Evolutionary conservation across 2,329 filamentous ascomycete genomes (phyloP).

Genomic region (Sporothrix brunneoviolacea): DNA sequence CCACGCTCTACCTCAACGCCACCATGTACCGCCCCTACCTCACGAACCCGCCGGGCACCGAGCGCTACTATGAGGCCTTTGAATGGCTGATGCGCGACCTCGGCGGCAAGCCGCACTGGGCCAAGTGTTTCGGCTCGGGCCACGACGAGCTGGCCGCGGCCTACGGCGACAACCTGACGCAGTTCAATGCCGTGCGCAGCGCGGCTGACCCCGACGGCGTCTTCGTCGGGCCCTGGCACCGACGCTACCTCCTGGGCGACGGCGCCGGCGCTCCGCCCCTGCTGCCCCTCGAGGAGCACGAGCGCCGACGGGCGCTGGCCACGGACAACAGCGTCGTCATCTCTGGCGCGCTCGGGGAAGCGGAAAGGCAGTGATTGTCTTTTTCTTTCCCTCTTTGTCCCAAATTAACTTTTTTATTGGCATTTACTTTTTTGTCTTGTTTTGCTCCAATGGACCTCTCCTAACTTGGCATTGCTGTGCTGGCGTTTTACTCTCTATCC

Average conservation of each 20-base stretch:
- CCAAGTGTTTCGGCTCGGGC: slow-evolving; percentile 64
- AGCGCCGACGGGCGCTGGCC: slow-evolving; percentile 16
- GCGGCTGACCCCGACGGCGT: slow-evolving; percentile 67
- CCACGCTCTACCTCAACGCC: slow-evolving; percentile 73
- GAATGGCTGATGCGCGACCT: slow-evolving; percentile 76
- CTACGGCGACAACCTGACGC: slow-evolving; percentile 55
- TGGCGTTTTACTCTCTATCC: not conserved
- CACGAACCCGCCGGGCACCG: slow-evolving; percentile 60
- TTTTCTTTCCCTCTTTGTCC: not conserved
- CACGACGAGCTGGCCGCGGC: slow-evolving; percentile 49
- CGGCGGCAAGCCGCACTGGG: slow-evolving; percentile 71
- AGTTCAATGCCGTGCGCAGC: slow-evolving; percentile 57
- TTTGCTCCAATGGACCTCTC: not conserved
- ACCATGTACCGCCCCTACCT: slow-evolving; percentile 71
- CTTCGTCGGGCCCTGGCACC: slow-evolving; percentile 87
- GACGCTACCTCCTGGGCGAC: slow-evolving; percentile 52
- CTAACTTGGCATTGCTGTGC: not conserved
- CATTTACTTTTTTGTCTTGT: not conserved
- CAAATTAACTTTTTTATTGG: not conserved
- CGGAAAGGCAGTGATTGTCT: not conserved
- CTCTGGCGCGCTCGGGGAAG: slow-evolving; percentile 8
- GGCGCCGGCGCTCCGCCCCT: not conserved
- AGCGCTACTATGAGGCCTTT: slow-evolving; percentile 70
- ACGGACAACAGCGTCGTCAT: slow-evolving; percentile 18
- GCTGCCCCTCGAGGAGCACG: slow-evolving; percentile 26